These are phyloP conservation scores for Theobroma grandiflorum DNA, from an alignment of 441 rosid genomes.

Conservation along the genomic window DNA sequence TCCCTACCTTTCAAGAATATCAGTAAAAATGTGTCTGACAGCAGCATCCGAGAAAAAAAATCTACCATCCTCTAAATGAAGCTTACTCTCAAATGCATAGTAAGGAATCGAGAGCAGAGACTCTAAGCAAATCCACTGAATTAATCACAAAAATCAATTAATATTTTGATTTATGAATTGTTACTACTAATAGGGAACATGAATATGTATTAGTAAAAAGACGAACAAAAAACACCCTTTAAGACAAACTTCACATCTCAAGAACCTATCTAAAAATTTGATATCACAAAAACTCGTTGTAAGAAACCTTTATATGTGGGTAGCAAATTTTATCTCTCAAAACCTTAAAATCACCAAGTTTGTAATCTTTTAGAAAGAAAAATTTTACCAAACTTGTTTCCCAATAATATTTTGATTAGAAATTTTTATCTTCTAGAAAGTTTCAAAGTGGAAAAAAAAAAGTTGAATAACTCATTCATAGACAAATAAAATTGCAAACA, in stretches of 20 bases:
- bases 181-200: conserved; percentile 16
- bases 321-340: neutral
- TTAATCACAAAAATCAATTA: conserved; percentile 37
- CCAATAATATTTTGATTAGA: neutral
- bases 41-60: conserved; percentile 71
- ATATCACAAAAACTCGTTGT: neutral
- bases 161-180: conserved; percentile 10
- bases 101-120: conserved; percentile 70
- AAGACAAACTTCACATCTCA: conserved; percentile 10
- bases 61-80: conserved; percentile 47
- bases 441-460: neutral
- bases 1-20: conserved; percentile 85
- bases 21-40: conserved; percentile 63
- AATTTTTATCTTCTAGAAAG: neutral
- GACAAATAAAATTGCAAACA: conserved; percentile 4
- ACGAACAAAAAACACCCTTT: neutral
- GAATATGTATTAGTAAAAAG: neutral
- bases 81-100: conserved; percentile 55
- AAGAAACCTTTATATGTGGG: neutral
- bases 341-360: neutral
- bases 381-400: neutral
- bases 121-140: conserved; percentile 94
- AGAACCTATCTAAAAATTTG: neutral
- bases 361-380: neutral
- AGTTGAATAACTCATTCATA: neutral